phyloP scores from a whole-genome alignment of 2,329 filamentous ascomycete species.

The Colletotrichum destructivum region DNA sequence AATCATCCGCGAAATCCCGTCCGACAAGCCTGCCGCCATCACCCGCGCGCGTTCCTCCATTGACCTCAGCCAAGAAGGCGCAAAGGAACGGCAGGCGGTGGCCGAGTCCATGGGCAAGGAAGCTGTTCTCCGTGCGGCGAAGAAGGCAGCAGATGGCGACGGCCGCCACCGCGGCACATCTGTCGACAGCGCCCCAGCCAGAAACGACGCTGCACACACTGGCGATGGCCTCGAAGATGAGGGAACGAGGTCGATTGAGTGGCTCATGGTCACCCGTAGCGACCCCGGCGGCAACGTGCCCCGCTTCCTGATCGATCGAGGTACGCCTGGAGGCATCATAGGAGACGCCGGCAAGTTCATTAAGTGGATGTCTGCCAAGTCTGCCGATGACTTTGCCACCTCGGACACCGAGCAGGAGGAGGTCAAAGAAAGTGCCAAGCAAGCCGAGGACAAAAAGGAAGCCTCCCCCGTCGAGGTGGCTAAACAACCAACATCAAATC shows the following conservation, averaged over 20 bases:
- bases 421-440: conserved; percentile 46
- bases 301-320: conserved; percentile 91
- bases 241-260: conserved; percentile 75
- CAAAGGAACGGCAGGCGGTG: conserved; percentile 48
- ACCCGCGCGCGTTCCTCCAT: conserved; percentile 61
- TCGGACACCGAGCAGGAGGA: conserved; percentile 35
- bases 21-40: conserved; percentile 58
- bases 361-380: conserved; percentile 74
- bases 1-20: conserved; percentile 86
- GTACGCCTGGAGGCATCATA: conserved; percentile 85
- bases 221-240: conserved; percentile 46
- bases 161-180: conserved; percentile 43
- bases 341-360: conserved; percentile 86
- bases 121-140: conserved; percentile 55
- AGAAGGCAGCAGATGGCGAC: conserved; percentile 51
- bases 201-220: conserved; percentile 49
- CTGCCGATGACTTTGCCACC: conserved; percentile 53
- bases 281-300: conserved; percentile 92
- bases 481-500: conserved; percentile 53
- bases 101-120: conserved; percentile 55
- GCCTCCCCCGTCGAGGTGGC: conserved; percentile 47
- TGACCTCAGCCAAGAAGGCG: conserved; percentile 55
- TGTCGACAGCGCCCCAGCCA: conserved; percentile 38
- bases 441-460: conserved; percentile 50
- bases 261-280: conserved; percentile 93